Evolutionary conservation across 768 basidiomycete species (phyloP), one percentile per base, ranked within the genome.

Genomic region (Amanita pallidorosea): DNA sequence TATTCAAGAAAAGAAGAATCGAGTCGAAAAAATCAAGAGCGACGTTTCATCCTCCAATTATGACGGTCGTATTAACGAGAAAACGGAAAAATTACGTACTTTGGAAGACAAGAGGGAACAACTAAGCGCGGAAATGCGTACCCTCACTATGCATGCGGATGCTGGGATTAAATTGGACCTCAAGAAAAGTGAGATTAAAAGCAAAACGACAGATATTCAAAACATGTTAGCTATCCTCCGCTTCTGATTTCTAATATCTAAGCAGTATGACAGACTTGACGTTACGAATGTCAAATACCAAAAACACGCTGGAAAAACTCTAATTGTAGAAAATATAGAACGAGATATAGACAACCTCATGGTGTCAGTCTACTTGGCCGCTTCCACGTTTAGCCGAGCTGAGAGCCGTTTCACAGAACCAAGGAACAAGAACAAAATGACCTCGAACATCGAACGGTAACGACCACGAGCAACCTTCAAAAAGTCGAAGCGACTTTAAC

Each of bases 91-190:
- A 52, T 68, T 72, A n/a, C 75, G 82, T 33, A 60, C 56, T 22
- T 67, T 89, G 45, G 90, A 97, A 53, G 80, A 79, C 33, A 73
- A 71, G 43, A 71, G 85, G 46, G 90, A 94, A 15, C 62, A 63
- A 17, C 67, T 95, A 53, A 88, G 83, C 49, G 56, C 64, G 0
- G 94, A 96, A 54, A 71, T 93, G 37, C 73, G 79, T 29, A 67
- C 72, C 1, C 65, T 96, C 57, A 90, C 80, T 57, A 58, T 79
- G 41, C 92, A 97, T 61, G 84, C 88, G 0, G 87, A 93, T 49
- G 71, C 79, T 1, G 72, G 95, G 40, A 90, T 93, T 2, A 84
- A 79, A 57, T 63, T 97, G 47, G 80, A 85, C 36, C 60, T 95
- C 54, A 87, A 89, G 60, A 71, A 81, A 53, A 70, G 69, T 1